Evolutionary conservation across 2,329 filamentous ascomycete species (phyloP).

Genomic region (Penicillium capsulatum): DNA sequence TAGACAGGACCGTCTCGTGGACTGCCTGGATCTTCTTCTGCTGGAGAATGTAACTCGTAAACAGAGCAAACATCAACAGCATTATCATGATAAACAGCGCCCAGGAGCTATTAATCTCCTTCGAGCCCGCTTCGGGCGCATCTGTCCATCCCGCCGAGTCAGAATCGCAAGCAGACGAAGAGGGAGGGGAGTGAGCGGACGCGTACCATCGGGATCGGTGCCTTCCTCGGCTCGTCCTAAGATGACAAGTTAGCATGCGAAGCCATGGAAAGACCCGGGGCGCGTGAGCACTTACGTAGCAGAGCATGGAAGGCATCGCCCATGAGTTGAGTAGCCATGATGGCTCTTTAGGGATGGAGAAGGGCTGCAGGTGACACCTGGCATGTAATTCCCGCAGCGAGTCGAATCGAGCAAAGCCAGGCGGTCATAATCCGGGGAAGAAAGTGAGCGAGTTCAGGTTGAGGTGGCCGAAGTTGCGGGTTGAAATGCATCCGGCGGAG

Average conservation of each 20-base stretch:
- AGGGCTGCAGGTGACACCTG: constrained; percentile 26
- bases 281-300: constrained; percentile 31
- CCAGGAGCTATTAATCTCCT: constrained; percentile 95
- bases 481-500: constrained; percentile 16
- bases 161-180: constrained; percentile 3
- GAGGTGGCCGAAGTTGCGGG: constrained; percentile 8
- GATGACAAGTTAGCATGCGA: constrained; percentile 18
- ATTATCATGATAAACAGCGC: constrained; percentile 94
- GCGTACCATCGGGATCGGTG: constrained; percentile 39
- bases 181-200: constrained; percentile 10
- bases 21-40: constrained; percentile 96
- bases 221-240: constrained; percentile 37
- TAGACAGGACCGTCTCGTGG: constrained; percentile 96
- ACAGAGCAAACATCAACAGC: constrained; percentile 88
- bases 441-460: constrained; percentile 2
- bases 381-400: constrained; percentile 34
- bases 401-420: constrained; percentile 28
- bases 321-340: constrained; percentile 37
- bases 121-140: constrained; percentile 77
- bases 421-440: constrained; percentile 35
- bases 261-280: neutral
- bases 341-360: constrained; percentile 21
- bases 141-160: constrained; percentile 32
- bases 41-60: constrained; percentile 94
- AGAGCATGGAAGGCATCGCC: constrained; percentile 34